Evolutionary conservation across 345 rosid genomes (phyloP).

Genomic region (Rhodamnia rubescens): DNA sequence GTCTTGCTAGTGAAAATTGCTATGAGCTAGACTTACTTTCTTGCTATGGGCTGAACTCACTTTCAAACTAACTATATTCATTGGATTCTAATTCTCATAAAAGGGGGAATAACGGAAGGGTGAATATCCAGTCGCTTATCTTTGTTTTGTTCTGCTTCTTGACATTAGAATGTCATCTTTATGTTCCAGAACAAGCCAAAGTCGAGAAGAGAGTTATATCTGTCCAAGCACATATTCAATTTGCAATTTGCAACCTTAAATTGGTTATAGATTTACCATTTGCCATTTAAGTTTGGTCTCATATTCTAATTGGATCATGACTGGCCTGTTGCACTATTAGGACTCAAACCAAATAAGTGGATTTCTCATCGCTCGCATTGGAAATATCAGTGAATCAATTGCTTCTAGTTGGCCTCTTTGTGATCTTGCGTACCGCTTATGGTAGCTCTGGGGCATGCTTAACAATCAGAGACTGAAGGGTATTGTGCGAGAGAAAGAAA

Average conservation of each 20-base stretch:
- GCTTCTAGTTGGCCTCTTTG: background rate
- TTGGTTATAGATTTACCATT: background rate
- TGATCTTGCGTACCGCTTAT: background rate
- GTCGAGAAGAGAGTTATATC: background rate
- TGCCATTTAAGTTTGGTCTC: background rate
- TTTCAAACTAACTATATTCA: background rate
- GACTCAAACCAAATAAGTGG: background rate
- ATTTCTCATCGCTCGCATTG: background rate
- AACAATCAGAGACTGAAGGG: background rate
- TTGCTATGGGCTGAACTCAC: background rate
- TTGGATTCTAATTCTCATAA: background rate
- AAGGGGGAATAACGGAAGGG: background rate
- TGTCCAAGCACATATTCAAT: background rate
- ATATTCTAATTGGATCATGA: background rate
- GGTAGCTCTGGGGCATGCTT: background rate
- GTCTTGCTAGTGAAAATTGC: background rate
- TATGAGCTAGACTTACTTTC: background rate
- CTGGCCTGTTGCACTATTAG: background rate
- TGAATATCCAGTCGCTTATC: background rate
- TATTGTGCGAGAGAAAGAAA: background rate
- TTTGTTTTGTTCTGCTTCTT: background rate
- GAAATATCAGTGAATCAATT: background rate
- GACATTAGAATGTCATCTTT: background rate
- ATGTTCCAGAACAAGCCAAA: background rate
- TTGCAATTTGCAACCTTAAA: background rate